These are phyloP conservation scores for Nigrospora osmanthi DNA, from an alignment of 2,329 filamentous ascomycete species.

Conservation along the genomic window DNA sequence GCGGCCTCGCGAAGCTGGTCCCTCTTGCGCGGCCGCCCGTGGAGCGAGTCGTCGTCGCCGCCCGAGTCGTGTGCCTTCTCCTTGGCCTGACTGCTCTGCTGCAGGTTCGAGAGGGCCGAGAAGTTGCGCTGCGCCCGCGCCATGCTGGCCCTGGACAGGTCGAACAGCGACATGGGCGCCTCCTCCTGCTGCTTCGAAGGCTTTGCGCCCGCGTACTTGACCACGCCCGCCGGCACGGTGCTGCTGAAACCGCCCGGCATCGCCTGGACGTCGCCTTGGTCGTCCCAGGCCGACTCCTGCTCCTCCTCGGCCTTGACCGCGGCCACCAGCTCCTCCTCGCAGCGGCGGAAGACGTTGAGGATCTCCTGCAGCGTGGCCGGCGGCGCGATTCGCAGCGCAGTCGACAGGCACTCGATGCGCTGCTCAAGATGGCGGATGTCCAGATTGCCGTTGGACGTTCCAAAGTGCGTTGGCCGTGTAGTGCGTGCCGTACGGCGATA, in stretches of 20 bases:
- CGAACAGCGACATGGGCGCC: conserved; percentile 57
- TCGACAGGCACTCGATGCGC: conserved; percentile 70
- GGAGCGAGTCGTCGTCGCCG: conserved; percentile 27
- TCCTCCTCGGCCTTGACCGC: conserved; percentile 59
- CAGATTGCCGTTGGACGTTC: conserved; percentile 50
- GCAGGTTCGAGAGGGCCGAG: conserved; percentile 44
- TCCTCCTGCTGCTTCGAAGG: conserved; percentile 31
- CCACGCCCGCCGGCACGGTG: conserved; percentile 20
- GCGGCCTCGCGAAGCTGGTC: conserved; percentile 63
- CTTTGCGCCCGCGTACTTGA: conserved; percentile 19
- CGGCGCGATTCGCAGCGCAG: conserved; percentile 68
- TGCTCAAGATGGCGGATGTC: conserved; percentile 70
- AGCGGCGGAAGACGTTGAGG: conserved; percentile 65
- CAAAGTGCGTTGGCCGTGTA: conserved; percentile 48
- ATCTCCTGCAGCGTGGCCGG: conserved; percentile 64
- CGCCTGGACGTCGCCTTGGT: conserved; percentile 49
- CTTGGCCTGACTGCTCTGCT: conserved; percentile 31
- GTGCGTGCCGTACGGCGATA: conserved; percentile 53
- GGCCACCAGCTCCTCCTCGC: conserved; percentile 67
- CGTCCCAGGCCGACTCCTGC: conserved; percentile 64
- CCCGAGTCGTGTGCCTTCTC: conserved; percentile 12
- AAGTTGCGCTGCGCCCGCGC: conserved; percentile 51
- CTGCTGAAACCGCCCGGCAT: conserved; percentile 47
- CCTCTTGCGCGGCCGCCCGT: conserved; percentile 40
- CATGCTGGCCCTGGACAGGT: conserved; percentile 54